Percentiles rank a stretch among this genome's conserved stretches.
phyloP scores from a whole-genome alignment of 2,329 filamentous ascomycete species.

The Aspergillus sergii region DNA sequence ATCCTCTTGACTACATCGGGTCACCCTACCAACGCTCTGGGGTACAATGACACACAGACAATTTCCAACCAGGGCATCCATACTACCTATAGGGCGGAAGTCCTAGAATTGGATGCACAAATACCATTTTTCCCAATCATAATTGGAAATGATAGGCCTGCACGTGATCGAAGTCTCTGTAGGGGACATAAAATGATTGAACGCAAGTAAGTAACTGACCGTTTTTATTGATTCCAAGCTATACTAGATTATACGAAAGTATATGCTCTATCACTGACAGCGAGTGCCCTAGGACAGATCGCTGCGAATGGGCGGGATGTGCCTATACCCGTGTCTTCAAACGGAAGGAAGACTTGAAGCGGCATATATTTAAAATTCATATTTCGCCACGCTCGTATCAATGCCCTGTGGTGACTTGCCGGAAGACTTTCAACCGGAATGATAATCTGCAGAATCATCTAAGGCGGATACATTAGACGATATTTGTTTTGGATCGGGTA shows the following conservation, averaged over 20 bases:
- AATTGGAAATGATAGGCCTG: too few relatives aligned
- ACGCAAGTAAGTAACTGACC: not conserved
- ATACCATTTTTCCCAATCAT: too few relatives aligned
- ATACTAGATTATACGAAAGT: not conserved
- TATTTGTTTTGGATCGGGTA: not conserved
- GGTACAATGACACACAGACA: too few relatives aligned
- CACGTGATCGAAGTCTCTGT: too few relatives aligned
- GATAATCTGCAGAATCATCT: constrained; percentile 11
- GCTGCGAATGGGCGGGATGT: constrained; percentile 7
- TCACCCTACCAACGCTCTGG: too few relatives aligned
- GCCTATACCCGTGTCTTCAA: not conserved
- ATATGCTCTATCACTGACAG: not conserved
- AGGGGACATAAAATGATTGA: not conserved
- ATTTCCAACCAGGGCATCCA: too few relatives aligned
- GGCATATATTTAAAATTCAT: constrained; percentile 8
- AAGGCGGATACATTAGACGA: not conserved
- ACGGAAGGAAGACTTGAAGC: constrained; percentile 4
- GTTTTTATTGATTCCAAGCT: too few relatives aligned
- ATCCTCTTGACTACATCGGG: too few relatives aligned
- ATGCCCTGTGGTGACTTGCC: not conserved
- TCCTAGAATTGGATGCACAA: too few relatives aligned
- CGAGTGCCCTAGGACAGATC: not conserved
- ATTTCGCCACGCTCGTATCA: not conserved
- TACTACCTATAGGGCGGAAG: too few relatives aligned
- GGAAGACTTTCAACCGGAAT: constrained; percentile 4